Percentiles rank a stretch among this genome's conserved stretches.
These are phyloP conservation scores for Eutrema salsugineum DNA, from an alignment of 441 rosid genomes.

Conservation along the genomic window DNA sequence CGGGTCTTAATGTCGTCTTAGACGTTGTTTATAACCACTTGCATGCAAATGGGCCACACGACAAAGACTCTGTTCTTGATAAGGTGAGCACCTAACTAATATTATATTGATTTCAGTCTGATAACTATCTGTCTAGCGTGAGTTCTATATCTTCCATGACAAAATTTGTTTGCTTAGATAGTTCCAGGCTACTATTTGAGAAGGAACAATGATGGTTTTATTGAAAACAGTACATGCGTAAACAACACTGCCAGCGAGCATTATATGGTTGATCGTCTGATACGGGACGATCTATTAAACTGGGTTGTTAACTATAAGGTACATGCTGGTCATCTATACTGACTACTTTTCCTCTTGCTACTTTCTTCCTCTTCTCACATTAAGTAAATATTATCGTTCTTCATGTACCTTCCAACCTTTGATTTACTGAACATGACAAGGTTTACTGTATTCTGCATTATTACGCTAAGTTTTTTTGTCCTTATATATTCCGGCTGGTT, in stretches of 20 bases:
- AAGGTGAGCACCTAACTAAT: slow-evolving; percentile 48
- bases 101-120: not conserved
- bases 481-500: slow-evolving; percentile 17
- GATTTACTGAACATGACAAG: not conserved
- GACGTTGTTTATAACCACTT: slow-evolving; percentile 98
- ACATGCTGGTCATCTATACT: slow-evolving; percentile 19
- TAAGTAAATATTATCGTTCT: not conserved
- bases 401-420: slow-evolving; percentile 1
- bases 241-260: slow-evolving; percentile 99
- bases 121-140: not conserved
- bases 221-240: slow-evolving; percentile 87
- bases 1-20: slow-evolving; percentile 76
- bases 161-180: slow-evolving; percentile 45
- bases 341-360: not conserved
- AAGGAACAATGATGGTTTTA: slow-evolving; percentile 74
- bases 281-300: slow-evolving; percentile 76
- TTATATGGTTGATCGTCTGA: slow-evolving; percentile 91
- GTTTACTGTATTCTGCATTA: not conserved
- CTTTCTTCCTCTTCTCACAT: not conserved
- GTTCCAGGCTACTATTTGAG: slow-evolving; percentile 99
- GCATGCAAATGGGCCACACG: slow-evolving; percentile 83
- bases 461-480: not conserved
- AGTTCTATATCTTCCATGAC: slow-evolving; percentile 12
- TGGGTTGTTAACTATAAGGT: slow-evolving; percentile 97
- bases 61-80: slow-evolving; percentile 84